A percentile compares a stretch with the other conserved stretches of the same genome.
Conservation (phyloP, 768 basidiomycete species). For the Amanita thiersii region DNA sequence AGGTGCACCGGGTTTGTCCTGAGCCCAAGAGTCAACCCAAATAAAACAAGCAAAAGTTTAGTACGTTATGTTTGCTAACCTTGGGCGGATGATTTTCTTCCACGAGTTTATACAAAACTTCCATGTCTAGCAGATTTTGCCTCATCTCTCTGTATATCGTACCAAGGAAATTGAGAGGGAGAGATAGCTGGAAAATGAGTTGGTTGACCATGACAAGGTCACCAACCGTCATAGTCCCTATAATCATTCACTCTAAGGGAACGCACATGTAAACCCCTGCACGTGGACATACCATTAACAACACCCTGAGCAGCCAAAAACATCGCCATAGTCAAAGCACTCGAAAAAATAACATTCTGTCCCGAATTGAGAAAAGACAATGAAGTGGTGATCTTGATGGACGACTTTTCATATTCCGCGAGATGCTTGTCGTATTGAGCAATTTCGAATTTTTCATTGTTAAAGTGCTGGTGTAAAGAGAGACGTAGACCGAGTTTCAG, state of each 20-base stretch:
- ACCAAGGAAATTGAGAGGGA: constrained; percentile 95
- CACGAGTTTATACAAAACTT: constrained; percentile 84
- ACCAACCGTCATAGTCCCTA: constrained; percentile 96
- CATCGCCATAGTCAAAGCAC: constrained; percentile 91
- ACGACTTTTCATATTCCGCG: constrained; percentile 80
- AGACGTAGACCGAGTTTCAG: constrained; percentile 8
- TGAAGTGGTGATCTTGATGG: constrained; percentile 91
- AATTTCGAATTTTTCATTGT: constrained; percentile 91
- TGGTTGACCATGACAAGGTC: constrained; percentile 99
- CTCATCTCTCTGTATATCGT: constrained; percentile 96
- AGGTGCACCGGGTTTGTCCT: constrained; percentile 66
- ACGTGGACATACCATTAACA: constrained; percentile 56
- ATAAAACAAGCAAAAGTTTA: background rate
- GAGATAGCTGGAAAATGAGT: constrained; percentile 91
- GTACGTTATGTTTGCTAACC: constrained; percentile 25
- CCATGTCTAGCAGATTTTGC: constrained; percentile 97
- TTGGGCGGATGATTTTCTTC: constrained; percentile 67
- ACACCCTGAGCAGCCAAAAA: constrained; percentile 94
- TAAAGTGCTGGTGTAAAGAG: constrained; percentile 67
- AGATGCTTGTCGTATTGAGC: constrained; percentile 89
- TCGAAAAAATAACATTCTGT: constrained; percentile 94
- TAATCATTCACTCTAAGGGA: background rate
- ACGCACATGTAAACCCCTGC: background rate
- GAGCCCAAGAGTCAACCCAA: background rate
- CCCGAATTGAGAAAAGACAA: constrained; percentile 92